phyloP scores from a whole-genome alignment of 1,139 yeast genomes.

The Yamadazyma diospyri region DNA sequence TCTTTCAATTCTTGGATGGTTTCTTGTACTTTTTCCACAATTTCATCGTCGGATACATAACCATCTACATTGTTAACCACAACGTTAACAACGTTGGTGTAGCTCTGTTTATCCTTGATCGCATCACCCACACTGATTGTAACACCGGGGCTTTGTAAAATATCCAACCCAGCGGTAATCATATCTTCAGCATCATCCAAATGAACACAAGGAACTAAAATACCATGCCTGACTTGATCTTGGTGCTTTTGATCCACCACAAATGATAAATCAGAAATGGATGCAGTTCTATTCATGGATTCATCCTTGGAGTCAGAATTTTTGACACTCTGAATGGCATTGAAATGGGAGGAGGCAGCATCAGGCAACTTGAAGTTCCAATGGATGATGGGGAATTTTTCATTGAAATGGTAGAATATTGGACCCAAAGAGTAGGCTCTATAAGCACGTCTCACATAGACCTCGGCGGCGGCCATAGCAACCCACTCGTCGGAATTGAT shows the following conservation, averaged over 20 bases:
- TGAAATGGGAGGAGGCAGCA: constrained; percentile 61
- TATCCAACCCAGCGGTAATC: constrained; percentile 71
- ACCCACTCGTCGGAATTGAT: constrained; percentile 82
- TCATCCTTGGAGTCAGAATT: constrained; percentile 27
- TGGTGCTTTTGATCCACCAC: constrained; percentile 64
- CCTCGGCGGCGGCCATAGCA: constrained; percentile 94
- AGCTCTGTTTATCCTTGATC: constrained; percentile 28
- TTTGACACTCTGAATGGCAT: constrained; percentile 55
- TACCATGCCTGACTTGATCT: constrained; percentile 72
- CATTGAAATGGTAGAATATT: constrained; percentile 60
- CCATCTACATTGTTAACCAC: constrained; percentile 74
- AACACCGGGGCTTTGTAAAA: constrained; percentile 50
- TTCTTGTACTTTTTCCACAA: constrained; percentile 60
- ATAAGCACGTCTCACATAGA: constrained; percentile 93
- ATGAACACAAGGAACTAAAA: constrained; percentile 77
- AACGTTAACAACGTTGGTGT: constrained; percentile 78
- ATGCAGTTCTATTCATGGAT: constrained; percentile 76
- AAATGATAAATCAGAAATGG: constrained; percentile 88
- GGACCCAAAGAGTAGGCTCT: constrained; percentile 90
- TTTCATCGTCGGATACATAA: constrained; percentile 65
- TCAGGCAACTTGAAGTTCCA: constrained; percentile 92
- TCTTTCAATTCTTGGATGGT: constrained; percentile 66
- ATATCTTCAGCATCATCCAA: constrained; percentile 88
- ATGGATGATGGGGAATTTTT: constrained; percentile 65
- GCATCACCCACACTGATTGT: constrained; percentile 17